phyloP scores from a whole-genome alignment of 176 grass and related monocot species.

The Elaeis guineensis region DNA sequence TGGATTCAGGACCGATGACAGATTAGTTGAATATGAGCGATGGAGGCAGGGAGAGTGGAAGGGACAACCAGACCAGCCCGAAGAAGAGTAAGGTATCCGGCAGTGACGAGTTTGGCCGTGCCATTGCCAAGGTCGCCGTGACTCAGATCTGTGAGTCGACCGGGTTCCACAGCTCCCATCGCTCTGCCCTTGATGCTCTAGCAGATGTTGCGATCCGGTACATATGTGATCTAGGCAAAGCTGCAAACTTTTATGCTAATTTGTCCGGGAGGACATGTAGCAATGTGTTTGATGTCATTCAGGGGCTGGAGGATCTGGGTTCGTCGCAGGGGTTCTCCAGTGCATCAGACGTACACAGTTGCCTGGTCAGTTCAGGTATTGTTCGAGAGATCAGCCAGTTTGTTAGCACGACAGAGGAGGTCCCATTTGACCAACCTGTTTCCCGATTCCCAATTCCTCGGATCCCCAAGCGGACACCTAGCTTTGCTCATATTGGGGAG shows the following conservation, averaged over 20 bases:
- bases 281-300: slow-evolving; percentile 77
- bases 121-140: slow-evolving; percentile 47
- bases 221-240: slow-evolving; percentile 52
- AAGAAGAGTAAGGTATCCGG: slow-evolving; percentile 6
- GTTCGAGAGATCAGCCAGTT: slow-evolving; percentile 47
- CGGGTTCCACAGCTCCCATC: slow-evolving; percentile 57
- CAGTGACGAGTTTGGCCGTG: slow-evolving; percentile 56
- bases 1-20: slow-evolving; percentile 22
- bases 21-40: slow-evolving; percentile 55
- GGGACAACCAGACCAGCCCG: slow-evolving; percentile 11
- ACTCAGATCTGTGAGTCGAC: slow-evolving; percentile 58
- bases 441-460: slow-evolving; percentile 47
- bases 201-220: slow-evolving; percentile 61
- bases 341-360: slow-evolving; percentile 39
- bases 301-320: slow-evolving; percentile 60
- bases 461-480: background rate
- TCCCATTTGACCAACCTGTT: slow-evolving; percentile 44
- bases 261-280: slow-evolving; percentile 50
- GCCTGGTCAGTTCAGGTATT: slow-evolving; percentile 56
- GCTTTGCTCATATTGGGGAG: slow-evolving; percentile 21
- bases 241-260: slow-evolving; percentile 53
- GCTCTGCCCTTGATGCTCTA: slow-evolving; percentile 51
- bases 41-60: slow-evolving; percentile 27
- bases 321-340: slow-evolving; percentile 45
- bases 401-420: slow-evolving; percentile 39